phyloP scores from a whole-genome alignment of 2,329 filamentous ascomycete genomes.

The Zymoseptoria tritici region DNA sequence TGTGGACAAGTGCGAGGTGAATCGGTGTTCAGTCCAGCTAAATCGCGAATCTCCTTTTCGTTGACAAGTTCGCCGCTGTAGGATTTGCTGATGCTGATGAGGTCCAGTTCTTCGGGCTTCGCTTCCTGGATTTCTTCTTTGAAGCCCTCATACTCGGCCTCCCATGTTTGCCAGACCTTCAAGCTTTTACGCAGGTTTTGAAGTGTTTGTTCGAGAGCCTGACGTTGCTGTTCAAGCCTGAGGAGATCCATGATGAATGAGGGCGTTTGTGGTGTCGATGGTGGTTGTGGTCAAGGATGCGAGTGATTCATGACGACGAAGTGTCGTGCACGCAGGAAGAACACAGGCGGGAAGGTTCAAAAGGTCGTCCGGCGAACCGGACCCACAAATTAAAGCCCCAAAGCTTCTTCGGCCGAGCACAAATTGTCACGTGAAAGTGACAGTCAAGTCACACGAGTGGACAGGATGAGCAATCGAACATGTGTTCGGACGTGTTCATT shows the following conservation, averaged over 20 bases:
- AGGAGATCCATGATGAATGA: slow-evolving; percentile 43
- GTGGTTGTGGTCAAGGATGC: not conserved
- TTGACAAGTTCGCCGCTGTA: slow-evolving; percentile 60
- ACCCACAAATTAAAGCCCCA: not conserved
- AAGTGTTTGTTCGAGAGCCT: slow-evolving; percentile 68
- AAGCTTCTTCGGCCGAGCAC: not conserved
- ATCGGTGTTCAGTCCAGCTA: slow-evolving; percentile 42
- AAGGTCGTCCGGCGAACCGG: not conserved
- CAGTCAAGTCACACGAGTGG: not conserved
- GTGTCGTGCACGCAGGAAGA: slow-evolving; percentile 5
- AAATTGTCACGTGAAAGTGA: not conserved
- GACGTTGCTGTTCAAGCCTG: slow-evolving; percentile 67
- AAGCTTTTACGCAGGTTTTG: slow-evolving; percentile 66
- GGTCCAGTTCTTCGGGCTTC: slow-evolving; percentile 29
- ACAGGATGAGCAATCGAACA: not conserved
- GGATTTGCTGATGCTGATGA: slow-evolving; percentile 43
- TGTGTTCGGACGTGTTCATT: not conserved
- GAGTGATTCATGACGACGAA: not conserved
- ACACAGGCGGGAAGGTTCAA: not conserved
- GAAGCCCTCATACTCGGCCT: slow-evolving; percentile 83
- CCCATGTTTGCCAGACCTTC: slow-evolving; percentile 83
- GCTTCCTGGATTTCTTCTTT: slow-evolving; percentile 68
- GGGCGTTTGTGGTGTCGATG: slow-evolving; percentile 28
- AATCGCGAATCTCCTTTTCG: slow-evolving; percentile 50
- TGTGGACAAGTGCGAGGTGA: slow-evolving; percentile 51